phyloP scores from a whole-genome alignment of 1,139 yeast species.

The Yamadazyma trypodendri region DNA sequence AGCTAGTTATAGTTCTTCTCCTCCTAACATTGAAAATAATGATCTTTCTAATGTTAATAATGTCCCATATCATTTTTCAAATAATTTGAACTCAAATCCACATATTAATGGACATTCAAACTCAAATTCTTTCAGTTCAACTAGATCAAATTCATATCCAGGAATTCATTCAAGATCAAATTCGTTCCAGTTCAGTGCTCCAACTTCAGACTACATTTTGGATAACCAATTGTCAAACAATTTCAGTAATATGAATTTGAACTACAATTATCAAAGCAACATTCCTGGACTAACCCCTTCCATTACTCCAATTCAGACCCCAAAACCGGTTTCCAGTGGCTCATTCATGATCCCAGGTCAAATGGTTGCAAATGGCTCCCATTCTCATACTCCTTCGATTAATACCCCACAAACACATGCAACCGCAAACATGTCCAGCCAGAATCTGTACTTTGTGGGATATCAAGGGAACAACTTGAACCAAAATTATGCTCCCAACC shows the following conservation, averaged over 20 bases:
- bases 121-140: constrained; percentile 8
- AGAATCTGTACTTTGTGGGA: constrained; percentile 3
- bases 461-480: constrained; percentile 2
- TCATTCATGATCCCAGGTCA: neutral
- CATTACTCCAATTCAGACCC: constrained; percentile 1
- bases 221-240: constrained; percentile 12
- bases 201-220: constrained; percentile 10
- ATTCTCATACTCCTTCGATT: constrained; percentile 1
- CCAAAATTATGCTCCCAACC: neutral
- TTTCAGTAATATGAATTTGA: constrained; percentile 13
- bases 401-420: constrained; percentile 3
- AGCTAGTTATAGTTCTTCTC: constrained; percentile 12
- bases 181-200: constrained; percentile 12
- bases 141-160: constrained; percentile 16
- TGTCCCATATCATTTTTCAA: constrained; percentile 11
- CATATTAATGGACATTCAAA: constrained; percentile 6
- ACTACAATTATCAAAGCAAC: constrained; percentile 4
- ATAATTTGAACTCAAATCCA: constrained; percentile 7
- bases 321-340: constrained; percentile 4
- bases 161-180: constrained; percentile 17
- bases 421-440: neutral
- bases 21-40: constrained; percentile 7
- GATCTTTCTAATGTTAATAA: constrained; percentile 9
- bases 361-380: constrained; percentile 1
- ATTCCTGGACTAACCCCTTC: neutral